phyloP scores from a whole-genome alignment of 495 filamentous ascomycete genomes.

The Penicillium waksmanii region DNA sequence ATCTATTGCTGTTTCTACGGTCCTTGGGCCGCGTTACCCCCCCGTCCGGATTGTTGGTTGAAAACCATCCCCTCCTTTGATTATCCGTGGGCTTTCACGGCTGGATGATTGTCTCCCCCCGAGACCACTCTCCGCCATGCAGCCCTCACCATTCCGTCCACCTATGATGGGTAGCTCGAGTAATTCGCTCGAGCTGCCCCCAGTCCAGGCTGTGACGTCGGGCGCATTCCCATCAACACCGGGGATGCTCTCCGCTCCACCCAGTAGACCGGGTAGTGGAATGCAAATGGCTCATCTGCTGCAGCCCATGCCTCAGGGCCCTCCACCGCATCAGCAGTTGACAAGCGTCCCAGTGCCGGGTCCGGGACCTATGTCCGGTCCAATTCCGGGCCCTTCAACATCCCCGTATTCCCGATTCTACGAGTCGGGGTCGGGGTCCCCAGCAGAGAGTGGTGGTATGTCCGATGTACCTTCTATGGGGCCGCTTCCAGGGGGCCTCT shows the following conservation, averaged over 20 bases:
- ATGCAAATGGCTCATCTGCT: conserved; percentile 51
- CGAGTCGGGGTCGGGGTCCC: conserved; percentile 49
- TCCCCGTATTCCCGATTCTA: conserved; percentile 46
- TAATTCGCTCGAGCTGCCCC: conserved; percentile 42
- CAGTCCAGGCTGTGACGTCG: conserved; percentile 47
- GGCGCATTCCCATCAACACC: conserved; percentile 38
- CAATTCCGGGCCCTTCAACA: conserved; percentile 30
- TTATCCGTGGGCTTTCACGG: background rate
- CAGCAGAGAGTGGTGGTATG: conserved; percentile 39
- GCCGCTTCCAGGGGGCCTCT: conserved; percentile 43
- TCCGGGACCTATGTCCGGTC: background rate
- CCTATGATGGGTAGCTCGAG: conserved; percentile 21
- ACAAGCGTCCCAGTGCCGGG: conserved; percentile 26
- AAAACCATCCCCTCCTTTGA: conserved; percentile 19
- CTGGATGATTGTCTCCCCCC: conserved; percentile 11
- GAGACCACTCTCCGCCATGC: conserved; percentile 21
- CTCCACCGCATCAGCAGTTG: conserved; percentile 23
- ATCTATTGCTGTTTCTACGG: conserved; percentile 11
- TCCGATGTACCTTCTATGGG: conserved; percentile 40
- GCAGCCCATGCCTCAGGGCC: conserved; percentile 40
- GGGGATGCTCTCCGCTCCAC: conserved; percentile 47
- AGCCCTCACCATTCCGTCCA: conserved; percentile 29
- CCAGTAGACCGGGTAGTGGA: conserved; percentile 47
- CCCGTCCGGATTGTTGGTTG: background rate
- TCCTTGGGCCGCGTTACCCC: conserved; percentile 1